Conservation (phyloP, 176 grass and related monocot genomes). For the Carex kokanica region DNA sequence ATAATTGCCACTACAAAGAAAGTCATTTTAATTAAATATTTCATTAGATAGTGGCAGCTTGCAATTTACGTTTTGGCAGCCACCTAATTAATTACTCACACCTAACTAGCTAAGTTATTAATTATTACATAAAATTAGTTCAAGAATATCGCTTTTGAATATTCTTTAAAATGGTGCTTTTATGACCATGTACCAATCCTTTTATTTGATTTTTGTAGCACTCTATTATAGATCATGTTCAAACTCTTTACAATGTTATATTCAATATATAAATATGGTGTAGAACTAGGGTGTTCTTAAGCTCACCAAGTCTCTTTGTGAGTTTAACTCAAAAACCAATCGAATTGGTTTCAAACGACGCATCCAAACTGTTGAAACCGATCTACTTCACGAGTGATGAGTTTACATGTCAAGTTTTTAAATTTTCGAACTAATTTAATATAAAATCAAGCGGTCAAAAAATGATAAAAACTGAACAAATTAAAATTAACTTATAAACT, state of each 20-base stretch:
- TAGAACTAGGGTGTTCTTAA: no score
- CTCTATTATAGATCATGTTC: background rate
- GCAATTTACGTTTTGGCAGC: background rate
- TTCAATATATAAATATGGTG: background rate
- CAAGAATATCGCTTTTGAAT: background rate
- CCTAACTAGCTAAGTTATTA: background rate
- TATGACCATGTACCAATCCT: background rate
- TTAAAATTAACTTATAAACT: no score
- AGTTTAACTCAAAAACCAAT: no score
- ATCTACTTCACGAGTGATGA: no score
- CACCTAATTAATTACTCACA: background rate
- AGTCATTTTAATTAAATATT: background rate
- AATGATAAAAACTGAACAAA: no score
- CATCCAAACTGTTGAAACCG: no score
- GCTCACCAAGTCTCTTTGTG: no score
- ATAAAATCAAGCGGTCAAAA: no score
- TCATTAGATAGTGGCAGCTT: background rate
- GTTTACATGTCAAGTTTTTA: no score
- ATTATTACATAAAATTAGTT: background rate
- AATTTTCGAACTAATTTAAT: no score
- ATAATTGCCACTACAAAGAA: background rate
- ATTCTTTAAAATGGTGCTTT: background rate
- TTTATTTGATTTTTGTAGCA: background rate
- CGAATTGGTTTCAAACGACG: no score
- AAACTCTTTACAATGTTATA: background rate